phyloP scores from a whole-genome alignment of 2,329 filamentous ascomycete species.

The Aschersonia sp. region DNA sequence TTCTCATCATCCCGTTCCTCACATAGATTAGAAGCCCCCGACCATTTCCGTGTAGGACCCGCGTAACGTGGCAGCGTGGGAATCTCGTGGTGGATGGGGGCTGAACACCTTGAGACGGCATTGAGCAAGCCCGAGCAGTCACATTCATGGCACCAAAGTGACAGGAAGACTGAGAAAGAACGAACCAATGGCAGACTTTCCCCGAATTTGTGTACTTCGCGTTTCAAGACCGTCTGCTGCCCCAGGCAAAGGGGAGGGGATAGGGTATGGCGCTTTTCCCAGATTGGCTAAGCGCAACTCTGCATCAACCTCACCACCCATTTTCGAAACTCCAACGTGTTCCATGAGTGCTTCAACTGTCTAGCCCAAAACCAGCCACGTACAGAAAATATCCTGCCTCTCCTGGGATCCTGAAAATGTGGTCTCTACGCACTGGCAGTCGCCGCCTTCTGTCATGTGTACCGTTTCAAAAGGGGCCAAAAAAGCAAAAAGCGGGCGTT shows the following conservation, averaged over 20 bases:
- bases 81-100: neutral
- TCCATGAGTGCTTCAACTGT: conserved; percentile 30
- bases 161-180: neutral
- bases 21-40: neutral
- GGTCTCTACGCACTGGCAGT: neutral
- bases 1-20: neutral
- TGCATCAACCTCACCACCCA: conserved; percentile 6
- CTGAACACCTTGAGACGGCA: neutral
- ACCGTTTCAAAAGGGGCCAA: neutral
- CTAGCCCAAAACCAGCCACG: conserved; percentile 7
- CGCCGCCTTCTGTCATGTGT: neutral
- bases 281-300: conserved; percentile 1
- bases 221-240: neutral
- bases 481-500: neutral
- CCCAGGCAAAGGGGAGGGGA: neutral
- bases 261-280: neutral
- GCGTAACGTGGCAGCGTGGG: neutral
- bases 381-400: neutral
- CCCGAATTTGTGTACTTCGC: neutral
- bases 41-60: neutral
- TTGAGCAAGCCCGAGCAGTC: too few species aligned
- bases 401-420: neutral
- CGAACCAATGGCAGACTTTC: neutral
- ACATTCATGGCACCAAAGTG: too few species aligned
- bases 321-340: conserved; percentile 29